Evolutionary conservation across 164 flowering plant species (phyloP).

Genomic region (Piper betle): DNA sequence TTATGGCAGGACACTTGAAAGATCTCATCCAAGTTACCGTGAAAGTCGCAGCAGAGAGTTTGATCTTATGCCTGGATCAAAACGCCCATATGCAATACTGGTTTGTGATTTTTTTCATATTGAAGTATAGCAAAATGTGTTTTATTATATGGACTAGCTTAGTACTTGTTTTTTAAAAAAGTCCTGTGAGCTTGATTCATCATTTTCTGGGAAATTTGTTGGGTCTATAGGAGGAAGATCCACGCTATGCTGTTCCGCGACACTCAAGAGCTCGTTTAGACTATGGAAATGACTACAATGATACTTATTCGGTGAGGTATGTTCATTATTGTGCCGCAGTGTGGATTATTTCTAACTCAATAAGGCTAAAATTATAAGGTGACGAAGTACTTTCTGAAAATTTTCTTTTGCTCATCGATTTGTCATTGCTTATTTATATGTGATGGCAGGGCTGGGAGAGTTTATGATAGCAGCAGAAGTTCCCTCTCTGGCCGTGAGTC

Average conservation of each 20-base stretch:
- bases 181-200: too few relatives aligned
- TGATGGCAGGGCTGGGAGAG: constrained; percentile 49
- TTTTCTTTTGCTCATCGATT: too few relatives aligned
- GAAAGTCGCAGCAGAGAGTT: constrained; percentile 73
- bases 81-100: constrained; percentile 72
- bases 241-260: constrained; percentile 80
- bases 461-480: constrained; percentile 60
- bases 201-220: background rate
- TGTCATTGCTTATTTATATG: background rate
- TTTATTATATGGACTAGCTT: too few relatives aligned
- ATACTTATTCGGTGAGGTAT: constrained; percentile 70
- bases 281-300: constrained; percentile 68
- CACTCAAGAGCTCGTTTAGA: constrained; percentile 90
- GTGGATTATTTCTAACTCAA: too few relatives aligned
- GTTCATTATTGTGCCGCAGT: background rate
- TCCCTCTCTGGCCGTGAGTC: constrained; percentile 55
- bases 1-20: constrained; percentile 67
- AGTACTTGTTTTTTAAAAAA: background rate
- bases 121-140: background rate
- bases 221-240: constrained; percentile 56
- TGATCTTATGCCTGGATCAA: constrained; percentile 75
- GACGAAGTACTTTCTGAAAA: too few relatives aligned
- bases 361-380: too few relatives aligned
- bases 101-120: constrained; percentile 24
- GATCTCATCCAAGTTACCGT: constrained; percentile 67